phyloP scores from a whole-genome alignment of 1,284 basidiomycete species.

The Ustilago xerochloae region DNA sequence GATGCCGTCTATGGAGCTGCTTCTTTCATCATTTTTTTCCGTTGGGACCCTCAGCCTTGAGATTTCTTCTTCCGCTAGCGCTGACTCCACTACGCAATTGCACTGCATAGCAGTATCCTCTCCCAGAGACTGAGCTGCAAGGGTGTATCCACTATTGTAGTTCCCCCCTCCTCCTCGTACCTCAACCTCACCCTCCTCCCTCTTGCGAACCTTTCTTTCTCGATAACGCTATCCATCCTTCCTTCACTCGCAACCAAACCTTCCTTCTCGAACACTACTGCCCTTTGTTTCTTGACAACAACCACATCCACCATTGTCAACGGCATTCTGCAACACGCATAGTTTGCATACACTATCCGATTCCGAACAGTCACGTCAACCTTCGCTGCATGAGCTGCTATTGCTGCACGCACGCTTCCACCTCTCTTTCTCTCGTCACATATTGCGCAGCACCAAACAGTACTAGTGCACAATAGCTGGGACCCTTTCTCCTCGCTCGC shows the following conservation, averaged over 20 bases:
- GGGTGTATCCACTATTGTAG: slow-evolving; percentile 1
- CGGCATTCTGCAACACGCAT: slow-evolving; percentile 1
- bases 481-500: slow-evolving; percentile 5
- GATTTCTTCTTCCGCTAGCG: not conserved
- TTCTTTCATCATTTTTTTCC: slow-evolving; percentile 34
- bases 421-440: slow-evolving; percentile 29
- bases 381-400: slow-evolving; percentile 15
- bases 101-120: not conserved
- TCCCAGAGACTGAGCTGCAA: not conserved
- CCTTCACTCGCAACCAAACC: slow-evolving; percentile 4
- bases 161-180: not conserved
- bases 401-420: slow-evolving; percentile 19
- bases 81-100: not conserved
- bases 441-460: not conserved
- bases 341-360: not conserved
- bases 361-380: slow-evolving; percentile 17
- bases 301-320: slow-evolving; percentile 2
- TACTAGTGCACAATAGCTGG: not conserved
- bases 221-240: slow-evolving; percentile 27
- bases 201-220: not conserved
- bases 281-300: slow-evolving; percentile 9
- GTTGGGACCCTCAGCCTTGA: slow-evolving; percentile 1
- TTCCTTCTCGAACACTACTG: slow-evolving; percentile 5
- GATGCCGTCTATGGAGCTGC: slow-evolving; percentile 27
- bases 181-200: not conserved